Evolutionary conservation across 805 yeast genomes (phyloP).

Genomic region (Maudiozyma saulgeensis): DNA sequence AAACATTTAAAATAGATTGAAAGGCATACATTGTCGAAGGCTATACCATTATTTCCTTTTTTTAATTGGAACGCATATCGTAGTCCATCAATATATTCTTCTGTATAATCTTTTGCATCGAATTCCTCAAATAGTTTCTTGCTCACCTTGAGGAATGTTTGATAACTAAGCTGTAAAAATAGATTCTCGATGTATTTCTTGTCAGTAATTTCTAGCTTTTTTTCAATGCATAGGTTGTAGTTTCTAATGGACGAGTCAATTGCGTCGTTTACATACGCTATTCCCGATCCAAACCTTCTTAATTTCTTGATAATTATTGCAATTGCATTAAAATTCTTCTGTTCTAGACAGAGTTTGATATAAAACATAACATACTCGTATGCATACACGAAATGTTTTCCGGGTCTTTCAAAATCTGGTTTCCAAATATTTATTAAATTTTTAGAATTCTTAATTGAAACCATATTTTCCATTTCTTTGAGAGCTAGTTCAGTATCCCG

Average conservation of each 20-base stretch:
- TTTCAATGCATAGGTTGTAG: conserved; percentile 16
- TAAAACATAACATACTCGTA: conserved; percentile 58
- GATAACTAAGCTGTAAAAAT: conserved; percentile 20
- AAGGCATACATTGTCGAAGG: conserved; percentile 25
- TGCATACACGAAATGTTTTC: conserved; percentile 79
- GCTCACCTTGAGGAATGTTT: conserved; percentile 16
- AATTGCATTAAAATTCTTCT: conserved; percentile 50
- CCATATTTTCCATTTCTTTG: conserved; percentile 51
- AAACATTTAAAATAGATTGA: conserved; percentile 24
- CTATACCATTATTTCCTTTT: conserved; percentile 25
- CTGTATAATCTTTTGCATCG: conserved; percentile 9
- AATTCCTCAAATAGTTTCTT: conserved; percentile 15
- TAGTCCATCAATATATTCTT: conserved; percentile 16
- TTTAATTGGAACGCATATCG: conserved; percentile 24
- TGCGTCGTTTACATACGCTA: conserved; percentile 38
- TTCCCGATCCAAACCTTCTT: conserved; percentile 68
- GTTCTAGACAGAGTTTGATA: conserved; percentile 43
- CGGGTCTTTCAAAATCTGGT: conserved; percentile 85
- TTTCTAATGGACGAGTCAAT: conserved; percentile 19
- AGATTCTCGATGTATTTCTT: conserved; percentile 20
- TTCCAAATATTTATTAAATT: conserved; percentile 84
- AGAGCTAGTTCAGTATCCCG: conserved; percentile 46
- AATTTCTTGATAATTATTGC: conserved; percentile 58
- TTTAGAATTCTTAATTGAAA: conserved; percentile 59
- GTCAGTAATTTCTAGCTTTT: conserved; percentile 16